Evolutionary conservation across 2,329 filamentous ascomycete species (phyloP).

Genomic region (Ophiostoma sp.): DNA sequence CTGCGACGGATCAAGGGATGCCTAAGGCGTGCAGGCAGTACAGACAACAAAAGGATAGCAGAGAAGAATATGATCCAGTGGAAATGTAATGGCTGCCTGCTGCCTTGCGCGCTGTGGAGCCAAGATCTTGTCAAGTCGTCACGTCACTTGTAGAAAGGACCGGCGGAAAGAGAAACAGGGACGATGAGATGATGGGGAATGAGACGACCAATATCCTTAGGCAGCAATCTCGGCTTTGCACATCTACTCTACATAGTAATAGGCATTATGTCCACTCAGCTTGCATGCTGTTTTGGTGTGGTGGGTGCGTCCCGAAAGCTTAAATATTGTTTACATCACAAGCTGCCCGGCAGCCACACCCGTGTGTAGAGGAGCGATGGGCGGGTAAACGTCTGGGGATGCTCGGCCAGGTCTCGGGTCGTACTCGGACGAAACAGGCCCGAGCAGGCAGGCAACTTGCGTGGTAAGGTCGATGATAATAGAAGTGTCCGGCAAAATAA

Average conservation of each 20-base stretch:
- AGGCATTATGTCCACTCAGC: neutral
- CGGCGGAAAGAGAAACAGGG: neutral
- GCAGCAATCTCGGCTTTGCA: neutral
- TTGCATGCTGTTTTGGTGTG: neutral
- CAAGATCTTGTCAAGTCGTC: neutral
- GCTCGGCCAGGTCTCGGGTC: conserved; percentile 4
- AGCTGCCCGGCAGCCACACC: neutral
- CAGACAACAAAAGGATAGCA: neutral
- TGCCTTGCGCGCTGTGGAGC: conserved; percentile 21
- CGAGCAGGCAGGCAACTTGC: neutral
- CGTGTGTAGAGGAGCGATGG: neutral
- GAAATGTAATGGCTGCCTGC: conserved; percentile 19
- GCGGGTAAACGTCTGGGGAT: neutral
- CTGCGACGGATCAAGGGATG: neutral
- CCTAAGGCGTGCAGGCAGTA: neutral
- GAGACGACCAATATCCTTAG: conserved; percentile 6
- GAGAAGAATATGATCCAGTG: neutral
- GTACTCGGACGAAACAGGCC: conserved; percentile 3
- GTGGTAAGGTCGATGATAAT: neutral
- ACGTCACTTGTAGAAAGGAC: neutral
- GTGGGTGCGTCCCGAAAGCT: conserved; percentile 1
- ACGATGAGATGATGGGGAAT: neutral
- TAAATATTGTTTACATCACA: neutral
- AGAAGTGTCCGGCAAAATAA: no score
- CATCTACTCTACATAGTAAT: no score